phyloP scores from a whole-genome alignment of 2,329 filamentous ascomycete species.

The Trichoderma koningii region DNA sequence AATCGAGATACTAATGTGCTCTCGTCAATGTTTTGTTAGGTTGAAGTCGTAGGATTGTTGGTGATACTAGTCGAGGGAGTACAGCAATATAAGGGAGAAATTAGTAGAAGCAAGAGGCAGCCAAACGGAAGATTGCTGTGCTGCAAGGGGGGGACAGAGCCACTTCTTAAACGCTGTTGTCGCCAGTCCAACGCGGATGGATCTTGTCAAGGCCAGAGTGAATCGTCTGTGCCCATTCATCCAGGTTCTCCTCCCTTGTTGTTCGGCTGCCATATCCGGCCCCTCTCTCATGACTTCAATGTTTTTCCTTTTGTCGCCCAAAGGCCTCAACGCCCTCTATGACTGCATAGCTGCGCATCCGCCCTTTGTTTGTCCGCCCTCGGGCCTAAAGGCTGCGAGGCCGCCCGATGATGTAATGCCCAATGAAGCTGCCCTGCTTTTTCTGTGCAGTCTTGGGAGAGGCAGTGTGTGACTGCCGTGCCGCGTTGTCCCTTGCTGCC shows the following conservation, averaged over 20 bases:
- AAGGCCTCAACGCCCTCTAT: neutral
- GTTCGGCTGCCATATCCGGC: neutral
- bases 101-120: neutral
- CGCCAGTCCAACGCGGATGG: too few species aligned
- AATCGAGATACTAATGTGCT: too few species aligned
- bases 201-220: too few species aligned
- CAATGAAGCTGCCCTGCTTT: neutral
- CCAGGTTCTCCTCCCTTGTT: neutral
- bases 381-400: neutral
- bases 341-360: neutral
- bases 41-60: too few species aligned
- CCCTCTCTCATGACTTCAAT: neutral
- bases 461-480: neutral
- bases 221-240: too few species aligned
- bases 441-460: neutral
- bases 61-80: too few species aligned
- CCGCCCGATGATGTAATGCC: slow-evolving; percentile 13
- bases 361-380: too few species aligned
- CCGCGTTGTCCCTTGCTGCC: neutral
- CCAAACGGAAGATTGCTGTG: too few species aligned
- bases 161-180: neutral
- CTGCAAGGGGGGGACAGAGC: too few species aligned
- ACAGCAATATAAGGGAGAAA: neutral
- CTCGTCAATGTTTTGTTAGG: too few species aligned
- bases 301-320: neutral